Percentiles rank a stretch among this genome's conserved stretches.
Evolutionary conservation across 1,139 yeast genomes (phyloP).

Genomic region (Geotrichum klebahnii): DNA sequence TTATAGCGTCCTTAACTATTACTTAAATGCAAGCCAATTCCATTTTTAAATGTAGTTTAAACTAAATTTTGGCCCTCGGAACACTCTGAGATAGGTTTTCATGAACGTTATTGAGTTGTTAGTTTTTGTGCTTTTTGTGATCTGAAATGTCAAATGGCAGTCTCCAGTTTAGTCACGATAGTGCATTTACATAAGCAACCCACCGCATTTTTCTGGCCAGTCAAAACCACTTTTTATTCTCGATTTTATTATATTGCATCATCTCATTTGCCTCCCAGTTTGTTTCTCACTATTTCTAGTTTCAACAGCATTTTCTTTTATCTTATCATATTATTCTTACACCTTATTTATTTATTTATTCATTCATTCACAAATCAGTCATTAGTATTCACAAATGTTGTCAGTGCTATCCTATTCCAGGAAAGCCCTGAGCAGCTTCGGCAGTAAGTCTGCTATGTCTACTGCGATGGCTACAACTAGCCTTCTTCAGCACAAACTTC

Average conservation of each 20-base stretch:
- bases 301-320: not conserved
- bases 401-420: not conserved
- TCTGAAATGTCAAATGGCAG: too few relatives aligned
- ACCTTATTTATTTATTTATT: not conserved
- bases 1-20: too few relatives aligned
- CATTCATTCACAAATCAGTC: too few relatives aligned
- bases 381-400: too few relatives aligned
- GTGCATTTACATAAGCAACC: too few relatives aligned
- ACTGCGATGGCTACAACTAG: not conserved
- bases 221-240: not conserved
- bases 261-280: not conserved
- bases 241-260: not conserved
- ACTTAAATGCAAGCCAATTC: too few relatives aligned
- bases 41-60: too few relatives aligned
- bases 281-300: not conserved
- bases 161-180: too few relatives aligned
- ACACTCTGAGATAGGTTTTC: too few relatives aligned
- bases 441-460: not conserved
- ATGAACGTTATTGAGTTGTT: too few relatives aligned
- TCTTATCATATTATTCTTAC: not conserved
- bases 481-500: not conserved
- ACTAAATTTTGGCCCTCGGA: too few relatives aligned
- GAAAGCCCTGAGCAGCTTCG: slow-evolving; percentile 1
- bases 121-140: too few relatives aligned
- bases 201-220: not conserved